phyloP scores from a whole-genome alignment of 225 moss, liverwort and hornwort genomes.

The Climacium dendroides region DNA sequence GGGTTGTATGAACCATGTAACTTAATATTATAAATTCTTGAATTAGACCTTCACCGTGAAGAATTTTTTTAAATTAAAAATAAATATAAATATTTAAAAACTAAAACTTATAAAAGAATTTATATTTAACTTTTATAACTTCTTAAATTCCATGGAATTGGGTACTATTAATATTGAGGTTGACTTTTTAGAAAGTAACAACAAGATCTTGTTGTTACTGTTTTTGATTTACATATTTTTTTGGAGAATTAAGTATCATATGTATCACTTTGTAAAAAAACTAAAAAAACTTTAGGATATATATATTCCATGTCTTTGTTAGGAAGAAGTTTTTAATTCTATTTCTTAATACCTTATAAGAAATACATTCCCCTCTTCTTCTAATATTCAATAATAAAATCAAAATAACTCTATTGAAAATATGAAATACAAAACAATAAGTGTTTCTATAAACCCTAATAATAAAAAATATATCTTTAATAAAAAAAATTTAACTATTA shows the following conservation, averaged over 20 bases:
- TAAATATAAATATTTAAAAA: not conserved
- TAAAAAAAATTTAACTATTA: not conserved
- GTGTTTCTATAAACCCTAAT: not conserved
- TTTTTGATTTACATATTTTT: accelerated
- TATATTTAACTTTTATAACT: not conserved
- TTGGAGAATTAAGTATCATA: too few relatives aligned
- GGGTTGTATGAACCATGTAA: accelerated
- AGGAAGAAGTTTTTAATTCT: not conserved
- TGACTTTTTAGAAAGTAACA: not conserved
- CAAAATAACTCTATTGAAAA: not conserved
- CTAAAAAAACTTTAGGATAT: accelerated
- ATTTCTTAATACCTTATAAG: not conserved
- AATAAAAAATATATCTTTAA: accelerated
- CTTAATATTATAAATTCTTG: not conserved
- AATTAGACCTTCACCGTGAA: not conserved
- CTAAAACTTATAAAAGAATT: too few relatives aligned
- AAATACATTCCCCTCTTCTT: too few relatives aligned
- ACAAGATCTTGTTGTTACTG: not conserved
- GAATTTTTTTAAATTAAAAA: not conserved
- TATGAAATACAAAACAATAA: not conserved
- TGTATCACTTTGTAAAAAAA: not conserved
- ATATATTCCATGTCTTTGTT: not conserved
- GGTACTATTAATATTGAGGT: not conserved
- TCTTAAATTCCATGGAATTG: not conserved
- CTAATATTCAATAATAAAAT: not conserved